A percentile compares a stretch with the other conserved stretches of the same genome.
phyloP scores from a whole-genome alignment of 257 asterid species.

The Ballota nigra region DNA sequence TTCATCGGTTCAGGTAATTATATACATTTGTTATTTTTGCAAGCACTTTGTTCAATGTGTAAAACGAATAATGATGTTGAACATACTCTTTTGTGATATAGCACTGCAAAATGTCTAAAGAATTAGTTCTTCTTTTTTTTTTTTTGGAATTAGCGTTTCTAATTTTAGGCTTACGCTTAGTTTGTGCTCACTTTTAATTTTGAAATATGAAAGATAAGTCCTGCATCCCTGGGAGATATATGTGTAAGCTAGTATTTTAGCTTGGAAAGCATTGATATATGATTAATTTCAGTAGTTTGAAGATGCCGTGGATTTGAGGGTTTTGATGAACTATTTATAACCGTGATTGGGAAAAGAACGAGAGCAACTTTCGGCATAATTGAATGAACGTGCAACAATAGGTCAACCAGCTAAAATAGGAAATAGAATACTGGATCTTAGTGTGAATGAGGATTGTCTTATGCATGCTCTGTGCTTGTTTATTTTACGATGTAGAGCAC shows the following conservation, averaged over 20 bases:
- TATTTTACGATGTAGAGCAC: background rate
- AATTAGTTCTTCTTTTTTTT: background rate
- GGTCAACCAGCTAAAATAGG: background rate
- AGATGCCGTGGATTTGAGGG: background rate
- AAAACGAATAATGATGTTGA: background rate
- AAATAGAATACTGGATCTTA: background rate
- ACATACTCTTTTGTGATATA: background rate
- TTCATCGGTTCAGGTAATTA: constrained; percentile 65
- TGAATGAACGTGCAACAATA: background rate
- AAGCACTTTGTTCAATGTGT: background rate
- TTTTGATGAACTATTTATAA: background rate
- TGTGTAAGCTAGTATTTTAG: constrained; percentile 12
- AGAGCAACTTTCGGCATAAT: background rate
- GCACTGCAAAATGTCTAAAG: background rate
- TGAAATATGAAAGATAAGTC: background rate
- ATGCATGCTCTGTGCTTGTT: background rate
- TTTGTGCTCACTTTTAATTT: background rate
- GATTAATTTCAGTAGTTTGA: background rate
- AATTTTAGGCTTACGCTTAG: background rate
- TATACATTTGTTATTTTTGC: background rate
- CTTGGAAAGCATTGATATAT: constrained; percentile 16
- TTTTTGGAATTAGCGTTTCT: background rate
- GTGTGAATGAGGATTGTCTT: background rate
- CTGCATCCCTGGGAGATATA: background rate
- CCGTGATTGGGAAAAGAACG: background rate